Conservation (phyloP, 176 grass and related monocot genomes). For the Melocanna baccifera region DNA sequence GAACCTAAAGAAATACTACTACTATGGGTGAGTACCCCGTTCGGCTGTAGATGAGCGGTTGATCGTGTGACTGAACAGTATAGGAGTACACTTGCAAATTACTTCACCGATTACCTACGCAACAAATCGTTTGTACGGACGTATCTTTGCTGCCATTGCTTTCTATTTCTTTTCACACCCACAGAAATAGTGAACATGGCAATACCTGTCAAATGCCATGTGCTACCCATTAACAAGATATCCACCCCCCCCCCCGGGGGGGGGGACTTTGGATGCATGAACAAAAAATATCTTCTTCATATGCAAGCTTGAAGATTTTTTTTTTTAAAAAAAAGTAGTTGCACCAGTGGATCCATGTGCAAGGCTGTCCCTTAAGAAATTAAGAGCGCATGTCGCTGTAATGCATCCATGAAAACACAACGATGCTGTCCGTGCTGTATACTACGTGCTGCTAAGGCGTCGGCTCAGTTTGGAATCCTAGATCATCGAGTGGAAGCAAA, state of each 20-base stretch:
- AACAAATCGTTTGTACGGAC: background rate
- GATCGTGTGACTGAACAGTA: background rate
- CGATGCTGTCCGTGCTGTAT: background rate
- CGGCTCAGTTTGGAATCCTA: background rate
- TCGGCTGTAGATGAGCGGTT: background rate
- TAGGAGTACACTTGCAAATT: background rate
- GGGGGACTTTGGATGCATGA: background rate
- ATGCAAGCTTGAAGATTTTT: background rate
- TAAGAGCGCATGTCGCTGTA: background rate
- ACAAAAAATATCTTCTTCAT: background rate
- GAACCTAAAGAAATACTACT: no score
- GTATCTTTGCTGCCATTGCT: background rate
- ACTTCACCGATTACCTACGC: background rate
- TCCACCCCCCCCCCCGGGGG: no score
- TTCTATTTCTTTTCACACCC: background rate
- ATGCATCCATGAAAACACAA: background rate
- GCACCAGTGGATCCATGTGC: background rate
- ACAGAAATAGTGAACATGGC: background rate
- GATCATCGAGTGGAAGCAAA: slow-evolving; percentile 34
- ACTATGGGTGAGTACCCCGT: background rate
- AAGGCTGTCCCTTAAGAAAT: background rate
- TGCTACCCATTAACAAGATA: background rate
- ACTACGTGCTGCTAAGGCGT: background rate
- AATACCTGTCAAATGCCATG: background rate
- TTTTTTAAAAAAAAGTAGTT: background rate